Evolutionary conservation across 257 asterid species (phyloP), one percentile per base, ranked within the genome.

Genomic region (Solanum virginianum): DNA sequence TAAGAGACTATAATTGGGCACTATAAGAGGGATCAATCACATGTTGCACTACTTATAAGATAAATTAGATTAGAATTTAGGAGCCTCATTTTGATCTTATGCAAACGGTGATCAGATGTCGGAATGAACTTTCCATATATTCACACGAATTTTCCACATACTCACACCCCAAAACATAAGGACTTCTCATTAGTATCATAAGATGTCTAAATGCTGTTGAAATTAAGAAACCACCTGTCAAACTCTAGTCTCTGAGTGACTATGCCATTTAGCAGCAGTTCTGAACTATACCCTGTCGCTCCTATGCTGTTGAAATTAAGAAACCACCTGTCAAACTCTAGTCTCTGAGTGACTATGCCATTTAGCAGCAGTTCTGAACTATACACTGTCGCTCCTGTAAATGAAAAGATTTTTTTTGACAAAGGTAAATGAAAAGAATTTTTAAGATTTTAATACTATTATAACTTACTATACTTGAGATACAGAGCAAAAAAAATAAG

Each of bases 271-370:
- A 97, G 90, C 71, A 97, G 92, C 86, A 97, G 93, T 90, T 97
- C 99, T 9, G 99, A 94, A 86, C 99, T 95, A 85, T 93, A 97
- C 82, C 94, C 85, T 45, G 92, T 85, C 2, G 92, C 93, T 65
- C 98, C 98, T n/a, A 77, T 5, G 47, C 63, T 66, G 29, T 24
- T 74, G 65, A 32, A 43, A 83, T 41, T 20, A 1, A 32, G 15
- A 47, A 84, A 85, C 94, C 16, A 95, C 99, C 99, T 95, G 87
- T 90, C 95, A n/a, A 89, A 90, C 47, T 97, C 98, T 85, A 95
- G 93, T 93, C 91, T 94, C 91, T 97, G 99, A 86, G 91, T 95
- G 63, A 97, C 98, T 60, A 97, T 97, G 60, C 99, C 99, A 84
- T 97, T 95, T 82, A 97, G 90, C 71, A 97, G 92, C 86, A 97